Base-by-base conservation (phyloP, 2,329 filamentous ascomycete species). In the Colletotrichum sp. region DNA sequence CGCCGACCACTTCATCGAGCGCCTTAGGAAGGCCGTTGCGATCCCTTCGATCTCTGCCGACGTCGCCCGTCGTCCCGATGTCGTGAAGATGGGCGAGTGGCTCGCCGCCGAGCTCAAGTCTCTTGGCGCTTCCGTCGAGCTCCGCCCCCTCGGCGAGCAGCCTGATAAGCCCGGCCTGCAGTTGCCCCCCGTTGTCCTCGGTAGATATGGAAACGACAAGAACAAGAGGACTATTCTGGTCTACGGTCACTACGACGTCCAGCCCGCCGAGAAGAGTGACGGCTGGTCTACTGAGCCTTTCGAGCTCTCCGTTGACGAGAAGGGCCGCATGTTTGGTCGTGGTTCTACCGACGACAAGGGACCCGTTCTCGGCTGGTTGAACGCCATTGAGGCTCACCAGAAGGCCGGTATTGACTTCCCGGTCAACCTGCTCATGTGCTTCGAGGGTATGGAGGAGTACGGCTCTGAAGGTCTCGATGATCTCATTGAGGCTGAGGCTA, bases 361-460 rank as follows among this genome's bases (percentile, higher is more conserved):
- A 2, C 97, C 97, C 22, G 96, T 99, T 30, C 89, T 99, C 71
- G 97, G 97, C 80, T 99, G 97, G 97, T 86, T 99, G 80, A 99
- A 99, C 84, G 96, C 96, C 79, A 98, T 99, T 79, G 96, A 99
- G 87, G 96, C 97, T 56, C 97, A 99, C 89, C 94, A 98, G 86
- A 97, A 97, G 89, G 96, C 96, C 43, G 95, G 95, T 73, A 89
- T 98, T 61, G 96, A 98, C 67, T 95, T 99, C 84, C 97, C 97
- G 10, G 97, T 99, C 82, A 99, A 99, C 88, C 90, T 99, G 79
- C 92, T 99, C 78, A 98, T 98, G 95, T 99, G 97, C 89, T 98
- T 99, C 81, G 97, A 99, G 89, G 97, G 97, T 65, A 99, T 99
- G 97, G 97, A 99, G 88, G 97, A 99, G 88, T 98, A 98, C 84